Evolutionary conservation across 1,284 basidiomycete genomes (phyloP).

Genomic region (Fomitopsis betulina): DNA sequence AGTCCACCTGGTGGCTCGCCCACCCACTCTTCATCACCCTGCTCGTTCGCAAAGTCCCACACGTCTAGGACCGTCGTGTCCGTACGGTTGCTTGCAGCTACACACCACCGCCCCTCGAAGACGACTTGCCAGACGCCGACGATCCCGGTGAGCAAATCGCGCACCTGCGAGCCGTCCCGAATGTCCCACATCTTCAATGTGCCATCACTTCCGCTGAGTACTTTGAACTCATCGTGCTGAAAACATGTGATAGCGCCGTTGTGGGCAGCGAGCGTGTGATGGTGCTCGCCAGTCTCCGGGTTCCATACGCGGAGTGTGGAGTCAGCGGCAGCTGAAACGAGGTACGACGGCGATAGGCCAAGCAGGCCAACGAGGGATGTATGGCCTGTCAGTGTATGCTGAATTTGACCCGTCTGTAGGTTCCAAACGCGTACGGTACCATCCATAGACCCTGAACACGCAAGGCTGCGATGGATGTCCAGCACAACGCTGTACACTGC

Average conservation of each 20-base stretch:
- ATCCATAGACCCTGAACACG: conserved; percentile 95
- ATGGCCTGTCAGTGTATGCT: conserved; percentile 80
- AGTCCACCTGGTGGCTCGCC: conserved; percentile 23
- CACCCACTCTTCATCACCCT: conserved; percentile 46
- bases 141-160: conserved; percentile 85
- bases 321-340: conserved; percentile 93
- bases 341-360: conserved; percentile 80
- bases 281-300: conserved; percentile 74
- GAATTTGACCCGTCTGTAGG: conserved; percentile 72
- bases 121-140: conserved; percentile 95
- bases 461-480: conserved; percentile 79
- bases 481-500: conserved; percentile 89
- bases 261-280: conserved; percentile 81
- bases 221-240: conserved; percentile 95
- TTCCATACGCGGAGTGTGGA: conserved; percentile 93
- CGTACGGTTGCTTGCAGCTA: conserved; percentile 84
- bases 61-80: conserved; percentile 79
- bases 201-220: conserved; percentile 91
- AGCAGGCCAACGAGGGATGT: conserved; percentile 86
- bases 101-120: conserved; percentile 88
- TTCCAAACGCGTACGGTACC: conserved; percentile 94
- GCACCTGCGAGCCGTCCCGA: conserved; percentile 74
- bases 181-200: conserved; percentile 97
- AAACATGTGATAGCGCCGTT: conserved; percentile 96
- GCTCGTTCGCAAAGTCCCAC: conserved; percentile 79